Evolutionary conservation across 208 protist species (phyloP), one percentile per base, ranked within the genome.

Genomic region (Leptomonas pyrrhocoris): DNA sequence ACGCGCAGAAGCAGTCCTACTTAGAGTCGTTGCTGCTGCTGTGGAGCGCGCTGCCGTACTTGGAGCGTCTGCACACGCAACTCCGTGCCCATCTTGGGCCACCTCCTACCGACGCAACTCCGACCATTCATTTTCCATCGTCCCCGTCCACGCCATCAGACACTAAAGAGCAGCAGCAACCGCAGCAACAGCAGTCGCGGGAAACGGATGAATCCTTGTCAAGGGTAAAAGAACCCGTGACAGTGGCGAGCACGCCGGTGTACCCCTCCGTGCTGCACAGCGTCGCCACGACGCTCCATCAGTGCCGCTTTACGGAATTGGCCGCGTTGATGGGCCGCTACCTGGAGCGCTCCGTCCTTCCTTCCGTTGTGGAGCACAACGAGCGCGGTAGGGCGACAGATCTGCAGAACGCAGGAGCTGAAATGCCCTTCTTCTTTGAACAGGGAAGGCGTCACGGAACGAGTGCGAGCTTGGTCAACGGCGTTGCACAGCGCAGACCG

Each of bases 281-380:
- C 42, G 74, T 90, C 19, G 63, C 75, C 40, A 55, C 81, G 8
- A 81, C 81, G 23, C 71, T 90, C 6, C 70, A 40, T 2, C 68
- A 74, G 28, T 90, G 81, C 57, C 73, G 71, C 38, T 77, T 90
- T 62, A 60, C 54, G 8, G 73, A 79, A 21, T 68, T 90, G 40
- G 62, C 43, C 31, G 48, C 67, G 28, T 65, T 83, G 23, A 79
- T 87, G 50, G 56, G 65, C 30, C 34, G 53, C 25, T 81, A 84
- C 64, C 73, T 90, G 9, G 85, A 90, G 58, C 30, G 58, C 8
- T 71, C 72, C 2, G 58, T 77, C 43, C 63, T 77, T 11, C 72
- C 63, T 2, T 31, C 64, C 42, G 77, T 80, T 8, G 57, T 68
- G 28, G 64, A 80, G 28, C 56, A 80, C 12, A 58, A 74, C 40